A percentile compares a stretch with the other conserved stretches of the same genome.
phyloP scores from a whole-genome alignment of 2,329 filamentous ascomycete genomes.

The Capronia coronata region DNA sequence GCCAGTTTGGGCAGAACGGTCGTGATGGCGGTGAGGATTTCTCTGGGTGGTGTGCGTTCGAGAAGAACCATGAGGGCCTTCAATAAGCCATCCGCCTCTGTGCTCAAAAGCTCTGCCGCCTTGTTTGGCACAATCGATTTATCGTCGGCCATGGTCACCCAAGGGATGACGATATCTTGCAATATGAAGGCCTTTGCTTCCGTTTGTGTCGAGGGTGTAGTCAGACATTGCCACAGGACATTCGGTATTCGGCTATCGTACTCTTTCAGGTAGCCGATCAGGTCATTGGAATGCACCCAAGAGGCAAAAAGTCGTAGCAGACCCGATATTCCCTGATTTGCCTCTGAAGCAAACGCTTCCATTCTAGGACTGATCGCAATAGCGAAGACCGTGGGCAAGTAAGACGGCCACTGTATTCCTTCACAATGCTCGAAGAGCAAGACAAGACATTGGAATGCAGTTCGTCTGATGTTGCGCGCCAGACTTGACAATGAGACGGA shows the following conservation, averaged over 20 bases:
- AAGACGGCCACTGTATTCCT: conserved; percentile 64
- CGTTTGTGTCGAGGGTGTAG: conserved; percentile 68
- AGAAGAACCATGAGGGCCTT: conserved; percentile 76
- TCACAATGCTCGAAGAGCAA: conserved; percentile 69
- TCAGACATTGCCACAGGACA: conserved; percentile 66
- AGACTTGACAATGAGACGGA: conserved; percentile 32
- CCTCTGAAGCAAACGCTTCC: conserved; percentile 72
- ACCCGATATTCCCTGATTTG: conserved; percentile 80
- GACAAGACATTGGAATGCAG: conserved; percentile 73
- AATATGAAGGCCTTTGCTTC: conserved; percentile 80
- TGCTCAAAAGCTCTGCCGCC: conserved; percentile 12
- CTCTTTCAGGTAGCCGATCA: conserved; percentile 62
- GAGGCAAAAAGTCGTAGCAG: conserved; percentile 72
- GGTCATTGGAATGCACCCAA: conserved; percentile 65
- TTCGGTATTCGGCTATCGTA: conserved; percentile 56
- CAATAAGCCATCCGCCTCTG: conserved; percentile 50
- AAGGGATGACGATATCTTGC: conserved; percentile 59
- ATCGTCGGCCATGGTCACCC: conserved; percentile 32
- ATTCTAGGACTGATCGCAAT: conserved; percentile 73
- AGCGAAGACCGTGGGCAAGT: conserved; percentile 62
- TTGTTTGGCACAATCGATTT: conserved; percentile 53
- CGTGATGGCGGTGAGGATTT: conserved; percentile 19
- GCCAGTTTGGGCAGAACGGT: conserved; percentile 21
- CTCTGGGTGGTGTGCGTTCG: conserved; percentile 19
- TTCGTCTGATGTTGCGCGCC: conserved; percentile 46